A percentile compares a stretch with the other conserved stretches of the same genome.
phyloP scores from a whole-genome alignment of 306 rosid species.

The Sindora glabra region DNA sequence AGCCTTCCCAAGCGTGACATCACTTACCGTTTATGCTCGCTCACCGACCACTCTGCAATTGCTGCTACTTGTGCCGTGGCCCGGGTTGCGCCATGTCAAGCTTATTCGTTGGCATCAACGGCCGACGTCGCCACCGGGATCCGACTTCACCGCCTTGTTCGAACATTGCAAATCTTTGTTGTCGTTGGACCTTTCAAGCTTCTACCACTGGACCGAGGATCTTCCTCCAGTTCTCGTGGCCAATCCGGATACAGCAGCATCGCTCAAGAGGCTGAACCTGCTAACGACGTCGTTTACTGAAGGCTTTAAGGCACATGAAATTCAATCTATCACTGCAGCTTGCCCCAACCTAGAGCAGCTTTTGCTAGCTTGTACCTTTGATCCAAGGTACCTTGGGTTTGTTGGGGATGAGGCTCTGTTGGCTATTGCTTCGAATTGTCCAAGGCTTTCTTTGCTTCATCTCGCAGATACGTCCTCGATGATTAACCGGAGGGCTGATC shows the following conservation, averaged over 20 bases:
- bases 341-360: constrained; percentile 70
- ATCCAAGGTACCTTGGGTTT: constrained; percentile 66
- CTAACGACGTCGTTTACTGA: constrained; percentile 58
- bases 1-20: constrained; percentile 68
- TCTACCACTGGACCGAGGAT: constrained; percentile 89
- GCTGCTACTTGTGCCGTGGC: constrained; percentile 49
- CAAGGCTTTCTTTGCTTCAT: constrained; percentile 60
- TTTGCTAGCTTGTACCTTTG: constrained; percentile 66
- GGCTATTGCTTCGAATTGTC: constrained; percentile 50
- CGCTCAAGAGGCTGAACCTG: constrained; percentile 57
- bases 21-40: constrained; percentile 68
- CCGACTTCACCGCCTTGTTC: constrained; percentile 56
- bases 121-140: constrained; percentile 33
- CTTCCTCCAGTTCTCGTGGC: constrained; percentile 60
- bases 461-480: constrained; percentile 62
- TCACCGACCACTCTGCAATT: constrained; percentile 47
- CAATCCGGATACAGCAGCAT: constrained; percentile 35
- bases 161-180: constrained; percentile 44
- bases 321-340: constrained; percentile 43
- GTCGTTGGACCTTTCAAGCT: constrained; percentile 69
- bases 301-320: constrained; percentile 61
- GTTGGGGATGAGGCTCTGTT: constrained; percentile 66
- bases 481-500: constrained; percentile 46
- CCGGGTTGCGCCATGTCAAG: constrained; percentile 54
- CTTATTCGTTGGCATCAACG: constrained; percentile 92